Percentiles rank a stretch among this genome's conserved stretches.
Conservation (phyloP, 805 yeast genomes). For the Ogataea paradorogensis region DNA sequence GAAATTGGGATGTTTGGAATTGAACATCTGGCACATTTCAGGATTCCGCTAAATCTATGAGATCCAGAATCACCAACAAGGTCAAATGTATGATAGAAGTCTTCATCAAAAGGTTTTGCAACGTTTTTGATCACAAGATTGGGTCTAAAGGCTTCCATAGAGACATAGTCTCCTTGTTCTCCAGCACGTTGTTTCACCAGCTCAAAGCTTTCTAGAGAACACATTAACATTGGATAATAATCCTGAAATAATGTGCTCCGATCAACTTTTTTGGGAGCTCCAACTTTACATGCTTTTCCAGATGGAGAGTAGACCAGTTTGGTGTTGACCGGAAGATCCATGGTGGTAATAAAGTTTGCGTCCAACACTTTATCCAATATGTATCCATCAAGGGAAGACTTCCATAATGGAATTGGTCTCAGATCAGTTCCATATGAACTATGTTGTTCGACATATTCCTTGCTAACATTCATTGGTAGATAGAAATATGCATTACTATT, state of each 20-base stretch:
- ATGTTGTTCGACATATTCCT: conserved; percentile 17
- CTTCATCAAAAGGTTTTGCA: conserved; percentile 27
- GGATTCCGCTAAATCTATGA: conserved; percentile 21
- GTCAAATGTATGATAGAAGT: conserved; percentile 26
- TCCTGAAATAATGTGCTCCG: conserved; percentile 30
- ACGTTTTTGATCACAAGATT: conserved; percentile 25
- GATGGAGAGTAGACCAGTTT: conserved; percentile 23
- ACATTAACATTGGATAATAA: conserved; percentile 30
- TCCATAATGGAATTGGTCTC: conserved; percentile 20
- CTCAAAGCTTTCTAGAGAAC: conserved; percentile 23
- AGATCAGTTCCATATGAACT: conserved; percentile 14
- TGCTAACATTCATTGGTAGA: conserved; percentile 22
- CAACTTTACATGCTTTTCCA: conserved; percentile 29
- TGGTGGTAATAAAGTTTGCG: conserved; percentile 14
- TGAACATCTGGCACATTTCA: conserved; percentile 31
- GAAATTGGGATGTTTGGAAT: conserved; percentile 27
- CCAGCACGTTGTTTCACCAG: conserved; percentile 13
- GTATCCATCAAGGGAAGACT: conserved; percentile 18
- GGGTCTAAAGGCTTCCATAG: conserved; percentile 27
- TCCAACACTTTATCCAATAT: conserved; percentile 24
- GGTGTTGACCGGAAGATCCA: conserved; percentile 21
- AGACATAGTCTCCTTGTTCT: conserved; percentile 15
- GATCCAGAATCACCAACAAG: conserved; percentile 13
- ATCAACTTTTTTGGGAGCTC: conserved; percentile 23
- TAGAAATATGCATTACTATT: conserved; percentile 5